These are phyloP conservation scores for Colletotrichum somersetense DNA, from an alignment of 2,329 filamentous ascomycete species.

Conservation along the genomic window DNA sequence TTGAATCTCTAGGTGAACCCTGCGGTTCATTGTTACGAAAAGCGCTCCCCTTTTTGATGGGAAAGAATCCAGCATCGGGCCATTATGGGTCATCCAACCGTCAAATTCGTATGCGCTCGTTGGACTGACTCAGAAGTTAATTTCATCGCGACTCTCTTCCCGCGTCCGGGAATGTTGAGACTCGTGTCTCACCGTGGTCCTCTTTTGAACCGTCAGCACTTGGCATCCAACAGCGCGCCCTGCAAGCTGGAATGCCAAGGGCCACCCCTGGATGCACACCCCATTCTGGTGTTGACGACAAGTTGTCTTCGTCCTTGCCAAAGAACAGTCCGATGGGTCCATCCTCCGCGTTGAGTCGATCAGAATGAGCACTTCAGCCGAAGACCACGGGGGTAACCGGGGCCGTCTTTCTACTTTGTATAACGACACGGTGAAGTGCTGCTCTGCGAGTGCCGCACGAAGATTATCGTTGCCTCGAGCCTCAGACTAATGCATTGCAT, in stretches of 20 bases:
- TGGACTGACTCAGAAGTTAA: conserved; percentile 25
- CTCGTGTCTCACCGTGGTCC: conserved; percentile 26
- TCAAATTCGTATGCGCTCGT: background rate
- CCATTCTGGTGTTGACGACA: conserved; percentile 7
- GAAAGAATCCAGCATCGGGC: conserved; percentile 20
- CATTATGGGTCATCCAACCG: conserved; percentile 8
- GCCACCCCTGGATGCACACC: conserved; percentile 5
- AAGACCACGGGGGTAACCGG: background rate
- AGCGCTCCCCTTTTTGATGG: conserved; percentile 1
- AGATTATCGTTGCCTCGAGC: background rate
- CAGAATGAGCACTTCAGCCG: background rate
- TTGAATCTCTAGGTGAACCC: background rate
- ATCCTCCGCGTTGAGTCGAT: background rate
- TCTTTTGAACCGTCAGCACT: background rate
- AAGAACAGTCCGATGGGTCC: background rate
- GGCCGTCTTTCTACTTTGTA: background rate
- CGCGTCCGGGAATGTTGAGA: conserved; percentile 33
- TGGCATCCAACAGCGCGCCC: conserved; percentile 9
- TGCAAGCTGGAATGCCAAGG: conserved; percentile 17
- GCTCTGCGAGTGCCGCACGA: background rate
- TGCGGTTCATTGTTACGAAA: conserved; percentile 2
- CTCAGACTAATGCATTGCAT: background rate
- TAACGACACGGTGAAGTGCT: background rate
- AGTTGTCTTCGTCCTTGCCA: conserved; percentile 9
- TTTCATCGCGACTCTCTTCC: conserved; percentile 28